These are phyloP conservation scores for Trametes villosa DNA, from an alignment of 768 basidiomycete genomes.

Conservation along the genomic window DNA sequence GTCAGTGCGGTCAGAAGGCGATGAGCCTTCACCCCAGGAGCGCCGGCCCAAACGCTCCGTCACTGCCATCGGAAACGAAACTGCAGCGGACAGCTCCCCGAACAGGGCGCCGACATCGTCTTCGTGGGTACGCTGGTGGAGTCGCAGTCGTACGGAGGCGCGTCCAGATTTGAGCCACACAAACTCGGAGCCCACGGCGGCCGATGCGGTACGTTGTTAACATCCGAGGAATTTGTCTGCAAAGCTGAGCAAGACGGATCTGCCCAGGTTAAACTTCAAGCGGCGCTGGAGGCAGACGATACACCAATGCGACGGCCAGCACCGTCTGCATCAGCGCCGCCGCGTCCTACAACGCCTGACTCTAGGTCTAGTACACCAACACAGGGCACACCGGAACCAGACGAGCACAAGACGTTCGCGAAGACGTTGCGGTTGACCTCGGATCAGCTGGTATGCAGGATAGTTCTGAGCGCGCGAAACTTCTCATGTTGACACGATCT, in stretches of 20 bases:
- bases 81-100: constrained; percentile 22
- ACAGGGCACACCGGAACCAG: background rate
- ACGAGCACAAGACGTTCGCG: constrained; percentile 63
- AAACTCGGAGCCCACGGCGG: constrained; percentile 23
- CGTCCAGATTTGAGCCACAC: constrained; percentile 26
- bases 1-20: constrained; percentile 34
- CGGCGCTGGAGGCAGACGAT: background rate
- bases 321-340: constrained; percentile 16
- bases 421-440: constrained; percentile 94
- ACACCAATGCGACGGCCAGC: constrained; percentile 2
- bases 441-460: constrained; percentile 75
- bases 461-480: background rate
- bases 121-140: constrained; percentile 90
- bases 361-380: constrained; percentile 3
- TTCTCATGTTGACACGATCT: background rate
- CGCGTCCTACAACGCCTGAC: constrained; percentile 6
- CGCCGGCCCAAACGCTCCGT: constrained; percentile 10
- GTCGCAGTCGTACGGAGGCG: constrained; percentile 47
- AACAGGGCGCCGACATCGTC: constrained; percentile 49
- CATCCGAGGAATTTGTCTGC: no score
- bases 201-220: background rate
- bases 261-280: background rate
- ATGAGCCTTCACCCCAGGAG: constrained; percentile 15
- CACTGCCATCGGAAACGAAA: constrained; percentile 10
- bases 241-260: constrained; percentile 1